phyloP scores from a whole-genome alignment of 208 protist species.

The Leishmania amazonensis region DNA sequence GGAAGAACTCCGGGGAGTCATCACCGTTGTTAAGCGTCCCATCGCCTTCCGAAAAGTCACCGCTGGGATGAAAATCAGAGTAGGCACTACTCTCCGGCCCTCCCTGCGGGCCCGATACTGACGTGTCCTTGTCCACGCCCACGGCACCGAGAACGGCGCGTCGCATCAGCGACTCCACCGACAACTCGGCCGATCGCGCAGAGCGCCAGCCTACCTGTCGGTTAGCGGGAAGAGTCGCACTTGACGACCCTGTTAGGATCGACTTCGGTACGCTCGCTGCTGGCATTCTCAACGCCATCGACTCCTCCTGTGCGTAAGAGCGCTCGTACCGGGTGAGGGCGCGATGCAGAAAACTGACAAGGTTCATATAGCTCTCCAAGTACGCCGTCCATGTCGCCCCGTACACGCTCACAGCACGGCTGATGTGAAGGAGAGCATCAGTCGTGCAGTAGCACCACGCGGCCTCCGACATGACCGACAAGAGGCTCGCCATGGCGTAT shows the following conservation, averaged over 20 bases:
- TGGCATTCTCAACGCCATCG: neutral
- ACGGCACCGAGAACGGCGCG: neutral
- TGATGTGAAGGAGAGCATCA: constrained; percentile 24
- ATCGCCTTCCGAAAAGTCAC: neutral
- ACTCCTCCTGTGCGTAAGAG: neutral
- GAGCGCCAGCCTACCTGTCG: neutral
- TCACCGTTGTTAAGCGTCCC: neutral
- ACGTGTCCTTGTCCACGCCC: neutral
- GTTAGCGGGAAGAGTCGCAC: neutral
- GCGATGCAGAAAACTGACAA: constrained; percentile 29
- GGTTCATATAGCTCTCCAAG: constrained; percentile 23
- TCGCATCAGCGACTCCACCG: constrained; percentile 10
- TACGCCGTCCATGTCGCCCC: constrained; percentile 19
- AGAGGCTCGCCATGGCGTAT: constrained; percentile 8
- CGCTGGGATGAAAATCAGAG: neutral
- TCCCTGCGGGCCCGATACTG: neutral
- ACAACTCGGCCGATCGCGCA: neutral
- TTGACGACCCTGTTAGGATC: neutral
- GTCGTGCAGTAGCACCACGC: constrained; percentile 38
- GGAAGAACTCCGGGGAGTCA: neutral
- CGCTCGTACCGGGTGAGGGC: constrained; percentile 12
- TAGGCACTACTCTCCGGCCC: neutral
- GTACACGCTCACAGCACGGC: constrained; percentile 23
- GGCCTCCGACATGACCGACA: constrained; percentile 27
- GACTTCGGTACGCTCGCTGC: neutral